Base-by-base conservation (phyloP, 257 asterid species). In the Eucommia ulmoides region DNA sequence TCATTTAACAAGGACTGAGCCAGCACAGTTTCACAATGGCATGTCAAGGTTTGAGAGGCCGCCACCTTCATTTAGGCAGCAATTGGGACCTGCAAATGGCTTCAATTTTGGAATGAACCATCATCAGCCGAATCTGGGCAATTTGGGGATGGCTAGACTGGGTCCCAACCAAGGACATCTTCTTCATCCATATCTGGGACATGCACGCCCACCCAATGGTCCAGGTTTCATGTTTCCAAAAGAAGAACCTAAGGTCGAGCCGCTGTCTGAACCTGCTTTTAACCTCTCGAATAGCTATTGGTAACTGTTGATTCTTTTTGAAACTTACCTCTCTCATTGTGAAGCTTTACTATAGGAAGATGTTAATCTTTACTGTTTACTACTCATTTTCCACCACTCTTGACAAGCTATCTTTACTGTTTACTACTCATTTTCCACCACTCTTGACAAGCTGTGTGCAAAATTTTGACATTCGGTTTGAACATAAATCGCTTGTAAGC, bases 171-270 rank as follows among this genome's bases (percentile, higher is more conserved):
- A 52, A 47, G 75, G 76, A 26, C 76, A 63, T 61, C 52, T 72
- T 11, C 72, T 55, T 33, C 54, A 65, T 71, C 73, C 71, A 20
- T 78, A 69, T 56, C 23, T 75, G 2, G 87, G 78, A 19, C 78
- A 70, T 55, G 33, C 48, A 25, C 79, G 54, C 20, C 53, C 68
- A 1, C 24, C 53, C 50, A 67, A 60, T 33, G 68, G 70, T 7
- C 60, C 67, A 75, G 65, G 75, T 12, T 59, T 70, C 26, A 59
- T 77, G 77, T 19, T 70, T 51, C 78, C 93, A 7, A 78, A 74
- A 65, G 84, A 60, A 51, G 83, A 78, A 56, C 84, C 72, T 1
- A 72, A 76, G 56, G 6, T 58, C 61, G 87, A 78, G 72, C 82
- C 80, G 65, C 85, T 76, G 72, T 80, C 81, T 1, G 49, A 65